Percentiles rank a stretch among this genome's conserved stretches.
Conservation (phyloP, 2,329 filamentous ascomycete species). For the Phyllosticta ampelicida region DNA sequence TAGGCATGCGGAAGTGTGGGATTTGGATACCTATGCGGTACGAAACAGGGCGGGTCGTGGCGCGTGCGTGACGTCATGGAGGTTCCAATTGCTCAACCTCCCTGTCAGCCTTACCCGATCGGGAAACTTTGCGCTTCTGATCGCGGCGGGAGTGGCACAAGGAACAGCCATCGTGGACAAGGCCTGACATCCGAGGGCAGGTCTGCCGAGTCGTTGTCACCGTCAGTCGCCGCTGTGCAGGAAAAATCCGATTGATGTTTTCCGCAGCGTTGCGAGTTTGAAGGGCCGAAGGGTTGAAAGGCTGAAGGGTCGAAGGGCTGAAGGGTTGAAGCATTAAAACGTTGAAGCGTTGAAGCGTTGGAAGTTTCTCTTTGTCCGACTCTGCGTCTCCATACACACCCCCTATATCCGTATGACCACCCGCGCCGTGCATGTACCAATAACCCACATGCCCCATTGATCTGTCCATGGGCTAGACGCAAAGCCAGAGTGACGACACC, state of each 20-base stretch:
- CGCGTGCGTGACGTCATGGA: constrained; percentile 3
- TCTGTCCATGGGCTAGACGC: neutral
- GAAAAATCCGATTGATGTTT: neutral
- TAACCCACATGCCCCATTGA: neutral
- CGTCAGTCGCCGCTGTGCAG: neutral
- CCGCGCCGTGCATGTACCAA: neutral
- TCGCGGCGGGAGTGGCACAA: constrained; percentile 6
- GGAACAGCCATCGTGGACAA: neutral
- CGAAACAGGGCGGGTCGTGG: constrained; percentile 5
- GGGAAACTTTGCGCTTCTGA: neutral
- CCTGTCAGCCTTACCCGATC: neutral
- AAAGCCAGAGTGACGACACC: neutral
- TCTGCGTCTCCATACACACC: neutral
- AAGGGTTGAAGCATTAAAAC: no score
- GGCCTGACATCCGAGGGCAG: neutral
- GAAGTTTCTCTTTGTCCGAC: neutral
- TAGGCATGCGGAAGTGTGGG: neutral
- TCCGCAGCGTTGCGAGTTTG: neutral
- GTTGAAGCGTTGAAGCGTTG: no score
- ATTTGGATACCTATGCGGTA: neutral
- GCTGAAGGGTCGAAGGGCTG: no score
- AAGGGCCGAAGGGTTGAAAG: no score
- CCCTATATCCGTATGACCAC: neutral
- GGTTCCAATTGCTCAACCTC: neutral
- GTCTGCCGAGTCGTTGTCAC: neutral